Evolutionary conservation across 495 filamentous ascomycete species (phyloP).

Genomic region (Neurospora sp.): DNA sequence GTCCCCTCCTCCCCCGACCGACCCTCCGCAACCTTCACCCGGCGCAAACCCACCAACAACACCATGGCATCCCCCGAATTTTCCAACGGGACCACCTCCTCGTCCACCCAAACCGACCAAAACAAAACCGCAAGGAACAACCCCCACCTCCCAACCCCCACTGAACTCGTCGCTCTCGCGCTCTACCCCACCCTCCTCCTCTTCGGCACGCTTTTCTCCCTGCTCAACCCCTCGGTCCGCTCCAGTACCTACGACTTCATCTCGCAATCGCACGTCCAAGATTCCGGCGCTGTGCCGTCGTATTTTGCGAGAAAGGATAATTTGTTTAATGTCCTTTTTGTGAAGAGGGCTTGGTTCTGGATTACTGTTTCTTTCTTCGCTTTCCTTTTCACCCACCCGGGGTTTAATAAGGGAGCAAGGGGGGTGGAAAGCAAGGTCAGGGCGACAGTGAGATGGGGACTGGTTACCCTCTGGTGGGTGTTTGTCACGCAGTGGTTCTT

Average conservation of each 20-base stretch:
- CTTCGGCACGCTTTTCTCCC: constrained; percentile 69
- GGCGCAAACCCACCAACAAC: not conserved
- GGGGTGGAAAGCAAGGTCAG: constrained; percentile 24
- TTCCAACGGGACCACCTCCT: not conserved
- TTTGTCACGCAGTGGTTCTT: constrained; percentile 93
- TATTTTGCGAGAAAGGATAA: constrained; percentile 93
- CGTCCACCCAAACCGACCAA: not conserved
- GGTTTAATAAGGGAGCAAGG: not conserved
- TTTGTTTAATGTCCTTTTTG: constrained; percentile 81
- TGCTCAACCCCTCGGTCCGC: constrained; percentile 57
- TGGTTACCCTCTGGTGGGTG: constrained; percentile 67
- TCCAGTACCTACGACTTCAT: constrained; percentile 44
- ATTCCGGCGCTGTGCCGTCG: constrained; percentile 48
- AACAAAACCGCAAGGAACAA: constrained; percentile 16
- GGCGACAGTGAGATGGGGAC: constrained; percentile 53
- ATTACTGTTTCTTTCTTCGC: constrained; percentile 54
- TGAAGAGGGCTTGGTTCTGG: constrained; percentile 95
- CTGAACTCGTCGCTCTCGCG: constrained; percentile 49
- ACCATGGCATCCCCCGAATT: not conserved
- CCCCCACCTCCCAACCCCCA: constrained; percentile 49
- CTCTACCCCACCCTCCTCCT: constrained; percentile 70
- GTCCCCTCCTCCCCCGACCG: not conserved
- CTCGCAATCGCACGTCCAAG: constrained; percentile 44
- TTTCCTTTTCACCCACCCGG: constrained; percentile 51
- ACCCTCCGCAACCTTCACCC: constrained; percentile 2